These are phyloP conservation scores for Solanum microdontum DNA, from an alignment of 257 asterid genomes.

Conservation along the genomic window DNA sequence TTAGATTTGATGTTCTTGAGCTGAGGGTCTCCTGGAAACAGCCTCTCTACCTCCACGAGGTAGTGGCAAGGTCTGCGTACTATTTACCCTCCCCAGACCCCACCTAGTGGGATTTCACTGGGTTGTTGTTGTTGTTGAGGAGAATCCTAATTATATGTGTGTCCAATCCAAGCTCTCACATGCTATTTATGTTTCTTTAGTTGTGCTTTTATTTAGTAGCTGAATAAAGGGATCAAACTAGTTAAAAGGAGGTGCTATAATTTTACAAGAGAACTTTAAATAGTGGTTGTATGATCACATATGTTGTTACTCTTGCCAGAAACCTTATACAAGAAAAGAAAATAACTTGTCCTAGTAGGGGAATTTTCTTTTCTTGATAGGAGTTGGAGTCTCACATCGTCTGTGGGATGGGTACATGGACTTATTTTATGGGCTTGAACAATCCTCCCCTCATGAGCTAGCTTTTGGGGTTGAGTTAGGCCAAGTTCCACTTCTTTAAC, in stretches of 20 bases:
- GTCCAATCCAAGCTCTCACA: neutral
- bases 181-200: neutral
- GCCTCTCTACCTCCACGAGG: no score
- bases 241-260: neutral
- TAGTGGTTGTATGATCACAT: neutral
- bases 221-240: neutral
- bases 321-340: neutral
- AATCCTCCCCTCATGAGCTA: neutral
- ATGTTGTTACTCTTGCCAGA: neutral
- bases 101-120: no score
- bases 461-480: neutral
- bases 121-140: no score
- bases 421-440: neutral
- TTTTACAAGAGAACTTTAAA: neutral
- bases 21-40: no score
- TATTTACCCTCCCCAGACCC: no score
- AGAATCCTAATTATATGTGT: neutral
- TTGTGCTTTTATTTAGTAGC: neutral
- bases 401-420: neutral
- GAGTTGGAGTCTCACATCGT: neutral
- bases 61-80: no score
- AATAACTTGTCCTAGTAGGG: neutral
- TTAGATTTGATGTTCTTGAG: no score
- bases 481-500: neutral
- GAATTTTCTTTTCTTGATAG: neutral